Base-by-base conservation (phyloP, 1,139 yeast genomes). In the Williopsis jadinii region DNA sequence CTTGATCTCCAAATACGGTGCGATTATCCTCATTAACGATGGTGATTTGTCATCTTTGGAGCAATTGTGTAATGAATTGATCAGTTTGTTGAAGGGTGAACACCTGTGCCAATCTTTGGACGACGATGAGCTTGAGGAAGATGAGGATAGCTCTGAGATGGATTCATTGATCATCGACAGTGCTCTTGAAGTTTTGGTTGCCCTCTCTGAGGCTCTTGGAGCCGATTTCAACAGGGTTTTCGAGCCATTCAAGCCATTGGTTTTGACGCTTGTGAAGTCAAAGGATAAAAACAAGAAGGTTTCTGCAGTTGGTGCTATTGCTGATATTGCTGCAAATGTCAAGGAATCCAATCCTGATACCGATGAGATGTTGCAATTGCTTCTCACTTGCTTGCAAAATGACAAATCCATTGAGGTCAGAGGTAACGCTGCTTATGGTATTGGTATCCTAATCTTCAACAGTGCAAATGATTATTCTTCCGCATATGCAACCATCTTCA, bases 361-460 rank as follows among this genome's bases (percentile, higher is more conserved):
- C 39, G 76, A 77, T 50, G 86, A 84, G 53, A 70, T 92, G 55
- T 67, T 88, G 56, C 77, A 80, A 59, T 70, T 82, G 26, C 80
- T 92, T 58, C 70, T 75, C 42, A 74, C 76, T 47, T 80, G 84
- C 54, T 72, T 92, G 49, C 70, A 81, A 47, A 72, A 74, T 50
- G 98, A 92, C 63, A 75, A 80, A 55, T 83, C 94, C 27, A 72
- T 84, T 52, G 96, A 88, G 60, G 97, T 88, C 43, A 83, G 92
- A 67, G 92, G 96, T 54, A 86, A 88, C 56, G 94, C 97, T 43
- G 97, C 97, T 13, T 92, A 87, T 60, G 98, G 97, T 71, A 77
- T 86, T 52, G 99, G 98, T 52, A 67, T 88, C 50, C 67, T 88
- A 47, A 70, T 88, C 50, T 82, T 79, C 64, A 64, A 69, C 64